Base-by-base conservation (phyloP, 75 land plant species). In the Pinus tabuliformis region DNA sequence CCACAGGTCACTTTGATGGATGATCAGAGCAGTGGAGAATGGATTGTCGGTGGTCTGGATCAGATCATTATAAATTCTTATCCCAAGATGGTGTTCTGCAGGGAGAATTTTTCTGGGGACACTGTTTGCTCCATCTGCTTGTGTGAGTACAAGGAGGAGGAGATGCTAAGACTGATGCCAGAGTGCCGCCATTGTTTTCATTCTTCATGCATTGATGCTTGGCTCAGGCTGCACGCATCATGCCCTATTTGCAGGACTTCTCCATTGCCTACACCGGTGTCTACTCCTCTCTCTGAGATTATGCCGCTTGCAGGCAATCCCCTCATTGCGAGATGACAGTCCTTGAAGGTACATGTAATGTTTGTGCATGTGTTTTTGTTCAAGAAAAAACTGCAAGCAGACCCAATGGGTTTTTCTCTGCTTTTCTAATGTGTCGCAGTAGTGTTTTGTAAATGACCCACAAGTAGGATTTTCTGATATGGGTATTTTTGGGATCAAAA, bases 161-260 rank as follows among this genome's bases (percentile, higher is more conserved):
- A 96, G 88, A 83, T 91, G 86, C 78, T 96, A n/a, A 77, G 99
- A 57, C 88, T 93, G 96, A 78, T 96, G 83, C 99, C 99, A 2
- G 99, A 93, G 36, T 96, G 99, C 82, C 24, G 84, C n/a, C 99
- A 96, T 68, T 83, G 37, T 75, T 96, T 96, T 77, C 99, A 96
- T 60, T 73, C 90, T 11, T 65, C 49, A 22, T 93, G 97, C 59
- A 76, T 96, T 65, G 99, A 96, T 70, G 91, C 92, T 17, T 96
- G 99, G 99, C 83, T 96, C 56, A 73, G 90, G 52, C 79, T 93
- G 58, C 96, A 93, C 60, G 97, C 92, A 7, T 91, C 97, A 3
- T 96, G 99, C 63, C 99, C 99, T 2, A 88, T 96, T 73, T 96
- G 99, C 71, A 81, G 99, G 33, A 93, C 91, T 52, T 89, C 98